Percentiles rank a stretch among this genome's conserved stretches.
Evolutionary conservation across 2,329 filamentous ascomycete species (phyloP).

Genomic region (Epichloe sibirici): DNA sequence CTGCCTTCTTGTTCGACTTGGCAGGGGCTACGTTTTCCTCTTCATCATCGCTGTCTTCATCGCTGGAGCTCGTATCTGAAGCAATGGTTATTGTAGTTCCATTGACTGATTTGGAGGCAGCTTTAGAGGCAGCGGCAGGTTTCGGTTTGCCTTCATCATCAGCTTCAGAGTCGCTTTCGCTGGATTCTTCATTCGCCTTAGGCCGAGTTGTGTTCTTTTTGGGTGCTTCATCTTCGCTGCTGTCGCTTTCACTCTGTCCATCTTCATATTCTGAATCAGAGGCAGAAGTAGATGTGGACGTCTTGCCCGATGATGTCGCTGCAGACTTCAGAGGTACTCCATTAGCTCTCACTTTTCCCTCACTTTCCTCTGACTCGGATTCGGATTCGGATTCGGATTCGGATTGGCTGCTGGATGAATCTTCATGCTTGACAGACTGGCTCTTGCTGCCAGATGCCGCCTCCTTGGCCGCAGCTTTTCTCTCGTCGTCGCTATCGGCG

Average conservation of each 20-base stretch:
- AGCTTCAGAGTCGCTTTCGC: slow-evolving; percentile 13
- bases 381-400: slow-evolving; percentile 9
- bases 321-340: slow-evolving; percentile 1
- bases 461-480: slow-evolving; percentile 16
- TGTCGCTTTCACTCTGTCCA: slow-evolving; percentile 2
- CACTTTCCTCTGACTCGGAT: slow-evolving; percentile 12
- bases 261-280: slow-evolving; percentile 11
- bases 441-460: slow-evolving; percentile 6
- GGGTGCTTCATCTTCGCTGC: slow-evolving; percentile 7
- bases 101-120: slow-evolving; percentile 9
- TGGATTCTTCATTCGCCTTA: slow-evolving; percentile 4
- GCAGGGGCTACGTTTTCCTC: slow-evolving; percentile 2
- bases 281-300: slow-evolving; percentile 13
- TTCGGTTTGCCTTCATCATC: background rate
- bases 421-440: slow-evolving; percentile 2
- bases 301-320: background rate
- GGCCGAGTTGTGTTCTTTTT: slow-evolving; percentile 8
- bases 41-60: slow-evolving; percentile 14
- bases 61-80: slow-evolving; percentile 13
- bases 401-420: slow-evolving; percentile 16
- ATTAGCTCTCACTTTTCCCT: slow-evolving; percentile 5
- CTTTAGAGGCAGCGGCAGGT: slow-evolving; percentile 11
- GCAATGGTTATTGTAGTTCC: slow-evolving; percentile 7
- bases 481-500: slow-evolving; percentile 30
- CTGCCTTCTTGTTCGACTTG: background rate